These are phyloP conservation scores for Pseudonectria buxi DNA, from an alignment of 2,329 filamentous ascomycete species.

Conservation along the genomic window DNA sequence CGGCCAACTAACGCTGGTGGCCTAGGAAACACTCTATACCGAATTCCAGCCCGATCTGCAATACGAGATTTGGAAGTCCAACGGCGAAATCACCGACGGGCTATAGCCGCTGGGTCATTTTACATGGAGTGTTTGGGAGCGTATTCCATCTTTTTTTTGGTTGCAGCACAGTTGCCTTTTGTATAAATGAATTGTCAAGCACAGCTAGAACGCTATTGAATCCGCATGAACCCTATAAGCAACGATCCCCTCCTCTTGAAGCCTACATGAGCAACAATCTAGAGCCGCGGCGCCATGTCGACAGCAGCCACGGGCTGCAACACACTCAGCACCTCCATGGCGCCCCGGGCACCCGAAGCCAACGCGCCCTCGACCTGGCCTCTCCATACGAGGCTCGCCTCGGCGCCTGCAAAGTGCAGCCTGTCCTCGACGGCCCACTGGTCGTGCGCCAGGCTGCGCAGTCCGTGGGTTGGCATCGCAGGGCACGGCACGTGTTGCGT, in stretches of 20 bases:
- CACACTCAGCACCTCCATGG: slow-evolving; percentile 8
- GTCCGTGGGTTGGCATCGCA: slow-evolving; percentile 6
- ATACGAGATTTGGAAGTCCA: slow-evolving; percentile 27
- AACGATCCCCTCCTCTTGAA: no score
- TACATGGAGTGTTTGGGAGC: no score
- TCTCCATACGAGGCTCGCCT: slow-evolving; percentile 15
- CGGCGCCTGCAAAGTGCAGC: slow-evolving; percentile 16
- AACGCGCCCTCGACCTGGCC: slow-evolving; percentile 18
- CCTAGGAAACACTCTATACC: slow-evolving; percentile 26
- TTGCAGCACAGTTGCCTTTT: no score
- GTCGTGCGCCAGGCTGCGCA: slow-evolving; percentile 8
- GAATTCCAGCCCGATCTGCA: slow-evolving; percentile 31
- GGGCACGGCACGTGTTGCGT: slow-evolving; percentile 4
- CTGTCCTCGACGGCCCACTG: slow-evolving; percentile 13
- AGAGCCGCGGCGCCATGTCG: slow-evolving; percentile 5
- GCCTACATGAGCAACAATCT: neutral
- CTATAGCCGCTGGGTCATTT: slow-evolving; percentile 2
- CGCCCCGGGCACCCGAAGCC: slow-evolving; percentile 12
- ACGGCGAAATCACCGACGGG: slow-evolving; percentile 15
- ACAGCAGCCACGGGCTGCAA: slow-evolving; percentile 3
- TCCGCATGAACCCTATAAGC: no score
- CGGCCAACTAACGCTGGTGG: no score
- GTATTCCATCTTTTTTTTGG: no score
- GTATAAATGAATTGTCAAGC: no score
- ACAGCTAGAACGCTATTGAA: no score